Evolutionary conservation across 768 basidiomycete genomes (phyloP).

Genomic region (Pleurotus pulmonarius): DNA sequence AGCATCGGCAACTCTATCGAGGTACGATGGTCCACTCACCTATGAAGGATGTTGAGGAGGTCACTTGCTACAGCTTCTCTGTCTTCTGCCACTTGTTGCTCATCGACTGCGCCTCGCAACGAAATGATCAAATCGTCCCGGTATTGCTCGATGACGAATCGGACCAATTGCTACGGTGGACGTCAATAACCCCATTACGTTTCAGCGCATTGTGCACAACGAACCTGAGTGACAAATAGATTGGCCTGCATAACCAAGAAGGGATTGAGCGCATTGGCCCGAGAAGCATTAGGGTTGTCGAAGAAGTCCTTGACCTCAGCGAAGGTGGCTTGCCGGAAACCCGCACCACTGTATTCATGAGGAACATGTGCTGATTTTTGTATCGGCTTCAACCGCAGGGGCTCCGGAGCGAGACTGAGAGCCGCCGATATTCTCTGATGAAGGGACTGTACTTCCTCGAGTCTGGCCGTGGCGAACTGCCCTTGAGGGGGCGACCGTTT

Average conservation of each 20-base stretch:
- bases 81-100: constrained; percentile 64
- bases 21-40: constrained; percentile 32
- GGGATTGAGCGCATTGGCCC: constrained; percentile 82
- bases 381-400: constrained; percentile 62
- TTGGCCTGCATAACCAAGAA: constrained; percentile 93
- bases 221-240: constrained; percentile 83
- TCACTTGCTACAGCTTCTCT: constrained; percentile 85
- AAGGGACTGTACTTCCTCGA: constrained; percentile 82
- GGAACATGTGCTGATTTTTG: constrained; percentile 46
- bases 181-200: neutral
- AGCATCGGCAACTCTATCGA: constrained; percentile 7
- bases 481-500: constrained; percentile 84
- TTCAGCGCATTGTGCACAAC: neutral
- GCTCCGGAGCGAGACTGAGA: constrained; percentile 73
- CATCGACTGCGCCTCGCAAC: constrained; percentile 62
- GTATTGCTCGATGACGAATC: constrained; percentile 91
- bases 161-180: constrained; percentile 74
- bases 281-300: constrained; percentile 83
- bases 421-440: constrained; percentile 74
- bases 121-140: constrained; percentile 77
- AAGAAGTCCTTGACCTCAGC: constrained; percentile 90
- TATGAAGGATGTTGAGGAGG: constrained; percentile 81
- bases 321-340: constrained; percentile 80
- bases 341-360: constrained; percentile 62
- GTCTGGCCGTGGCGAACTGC: constrained; percentile 77